phyloP scores from a whole-genome alignment of 805 yeast species.

The Phaffomyces opuntiae region DNA sequence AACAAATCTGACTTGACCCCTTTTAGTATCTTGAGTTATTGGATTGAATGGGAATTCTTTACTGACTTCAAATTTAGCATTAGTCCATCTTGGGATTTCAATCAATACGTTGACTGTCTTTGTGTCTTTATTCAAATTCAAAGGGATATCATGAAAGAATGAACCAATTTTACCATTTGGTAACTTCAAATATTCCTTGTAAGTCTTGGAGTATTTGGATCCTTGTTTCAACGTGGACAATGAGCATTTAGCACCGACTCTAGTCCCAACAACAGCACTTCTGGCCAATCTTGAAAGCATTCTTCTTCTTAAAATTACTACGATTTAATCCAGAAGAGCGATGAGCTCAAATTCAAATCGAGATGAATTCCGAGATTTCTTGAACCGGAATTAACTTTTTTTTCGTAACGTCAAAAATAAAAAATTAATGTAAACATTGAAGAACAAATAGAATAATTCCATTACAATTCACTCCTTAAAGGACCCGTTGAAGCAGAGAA shows the following conservation, averaged over 20 bases:
- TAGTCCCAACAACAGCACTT: not conserved
- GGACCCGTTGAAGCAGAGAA: not conserved
- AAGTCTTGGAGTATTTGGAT: constrained; percentile 29
- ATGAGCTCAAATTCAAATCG: not conserved
- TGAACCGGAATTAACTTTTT: not conserved
- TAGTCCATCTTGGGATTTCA: constrained; percentile 77
- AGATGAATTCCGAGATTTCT: not conserved
- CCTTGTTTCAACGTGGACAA: constrained; percentile 21
- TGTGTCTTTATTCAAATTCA: constrained; percentile 35
- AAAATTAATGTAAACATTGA: not conserved
- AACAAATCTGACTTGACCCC: constrained; percentile 69
- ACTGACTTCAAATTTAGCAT: constrained; percentile 76
- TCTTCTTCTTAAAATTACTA: too few species aligned
- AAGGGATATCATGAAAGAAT: constrained; percentile 63
- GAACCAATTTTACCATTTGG: constrained; percentile 22
- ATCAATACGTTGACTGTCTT: constrained; percentile 57
- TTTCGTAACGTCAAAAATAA: not conserved
- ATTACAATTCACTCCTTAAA: not conserved
- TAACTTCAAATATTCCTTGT: constrained; percentile 48
- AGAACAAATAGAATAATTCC: not conserved
- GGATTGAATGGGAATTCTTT: constrained; percentile 59
- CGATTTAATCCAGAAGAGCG: too few species aligned
- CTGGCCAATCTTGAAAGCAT: not conserved
- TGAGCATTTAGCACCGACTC: not conserved
- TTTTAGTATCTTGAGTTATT: constrained; percentile 71